Evolutionary conservation across 192 early-diverging fungal genomes (phyloP).

Genomic region (Umbelopsis isabellina): DNA sequence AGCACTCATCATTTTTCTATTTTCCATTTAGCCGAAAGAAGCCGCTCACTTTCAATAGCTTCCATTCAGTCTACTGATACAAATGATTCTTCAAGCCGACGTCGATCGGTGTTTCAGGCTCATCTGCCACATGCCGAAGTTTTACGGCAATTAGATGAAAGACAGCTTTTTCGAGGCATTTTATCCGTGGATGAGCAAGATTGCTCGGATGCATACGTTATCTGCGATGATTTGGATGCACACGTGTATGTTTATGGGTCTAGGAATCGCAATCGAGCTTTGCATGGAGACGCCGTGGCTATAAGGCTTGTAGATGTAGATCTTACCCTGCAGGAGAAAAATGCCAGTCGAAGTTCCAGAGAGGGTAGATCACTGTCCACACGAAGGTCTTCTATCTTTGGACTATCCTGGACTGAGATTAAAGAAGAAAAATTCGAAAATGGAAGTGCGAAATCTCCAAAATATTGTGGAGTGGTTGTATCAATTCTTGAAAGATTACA

Average conservation of each 20-base stretch:
- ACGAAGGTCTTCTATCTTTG: slow-evolving; percentile 35
- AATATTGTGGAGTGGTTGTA: slow-evolving; percentile 55
- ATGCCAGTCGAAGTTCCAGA: slow-evolving; percentile 27
- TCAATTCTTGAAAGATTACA: slow-evolving; percentile 50
- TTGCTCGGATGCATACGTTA: slow-evolving; percentile 86
- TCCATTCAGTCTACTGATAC: slow-evolving; percentile 26
- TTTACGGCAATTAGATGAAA: slow-evolving; percentile 37
- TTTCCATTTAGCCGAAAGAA: background rate
- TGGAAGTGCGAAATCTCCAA: slow-evolving; percentile 46
- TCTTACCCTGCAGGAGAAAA: slow-evolving; percentile 55
- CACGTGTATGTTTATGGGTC: slow-evolving; percentile 77
- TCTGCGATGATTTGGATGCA: slow-evolving; percentile 64
- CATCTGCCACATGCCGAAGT: slow-evolving; percentile 50
- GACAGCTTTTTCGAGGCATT: slow-evolving; percentile 64
- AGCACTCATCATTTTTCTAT: too few species aligned
- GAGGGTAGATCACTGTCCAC: slow-evolving; percentile 50
- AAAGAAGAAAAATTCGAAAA: slow-evolving; percentile 47
- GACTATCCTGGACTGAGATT: slow-evolving; percentile 39
- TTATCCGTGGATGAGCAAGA: slow-evolving; percentile 82
- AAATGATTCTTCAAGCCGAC: slow-evolving; percentile 39
- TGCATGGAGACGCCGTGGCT: slow-evolving; percentile 80
- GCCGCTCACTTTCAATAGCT: background rate
- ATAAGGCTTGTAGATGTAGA: slow-evolving; percentile 67
- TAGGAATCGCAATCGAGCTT: slow-evolving; percentile 71
- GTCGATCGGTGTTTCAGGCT: slow-evolving; percentile 48